Percentiles rank a stretch among this genome's conserved stretches.
Evolutionary conservation across 345 rosid genomes (phyloP).

Genomic region (Arabidopsis suecica): DNA sequence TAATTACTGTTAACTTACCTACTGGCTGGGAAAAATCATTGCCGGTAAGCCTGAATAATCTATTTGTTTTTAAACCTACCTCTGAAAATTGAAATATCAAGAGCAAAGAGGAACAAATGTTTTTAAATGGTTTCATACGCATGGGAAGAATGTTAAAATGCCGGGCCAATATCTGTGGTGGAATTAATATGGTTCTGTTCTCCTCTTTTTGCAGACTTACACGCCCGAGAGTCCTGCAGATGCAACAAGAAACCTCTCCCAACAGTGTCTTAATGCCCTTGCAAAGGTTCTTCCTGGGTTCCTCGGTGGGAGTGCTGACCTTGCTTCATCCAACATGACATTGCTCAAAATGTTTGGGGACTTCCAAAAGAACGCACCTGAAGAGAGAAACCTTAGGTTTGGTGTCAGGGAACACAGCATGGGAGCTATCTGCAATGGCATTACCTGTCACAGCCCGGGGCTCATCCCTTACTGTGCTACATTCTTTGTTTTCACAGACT

Average conservation of each 20-base stretch:
- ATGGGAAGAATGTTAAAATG: not conserved
- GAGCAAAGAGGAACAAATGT: too few species aligned
- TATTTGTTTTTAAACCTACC: too few species aligned
- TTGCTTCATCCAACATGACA: slow-evolving; percentile 95
- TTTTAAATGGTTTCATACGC: not conserved
- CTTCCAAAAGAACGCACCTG: slow-evolving; percentile 81
- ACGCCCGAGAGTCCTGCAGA: slow-evolving; percentile 83
- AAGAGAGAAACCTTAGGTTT: slow-evolving; percentile 79
- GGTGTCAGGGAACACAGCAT: slow-evolving; percentile 96
- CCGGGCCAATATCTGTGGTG: not conserved
- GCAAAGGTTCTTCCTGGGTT: slow-evolving; percentile 80
- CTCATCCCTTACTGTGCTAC: slow-evolving; percentile 89
- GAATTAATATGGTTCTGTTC: slow-evolving; percentile 18
- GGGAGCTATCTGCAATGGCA: slow-evolving; percentile 93
- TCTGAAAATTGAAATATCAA: too few species aligned
- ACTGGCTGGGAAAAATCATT: slow-evolving; percentile 87
- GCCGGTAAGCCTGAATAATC: slow-evolving; percentile 57
- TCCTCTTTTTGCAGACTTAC: slow-evolving; percentile 56
- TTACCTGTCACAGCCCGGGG: slow-evolving; percentile 86
- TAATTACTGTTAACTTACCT: slow-evolving; percentile 69
- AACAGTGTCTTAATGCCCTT: slow-evolving; percentile 77
- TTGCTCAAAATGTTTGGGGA: slow-evolving; percentile 80
- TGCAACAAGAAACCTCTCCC: slow-evolving; percentile 87
- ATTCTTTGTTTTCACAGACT: slow-evolving; percentile 95
- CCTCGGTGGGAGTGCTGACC: slow-evolving; percentile 93